Conservation (phyloP, 352 stramenopile genomes). For the Phytopythium delawarense region DNA sequence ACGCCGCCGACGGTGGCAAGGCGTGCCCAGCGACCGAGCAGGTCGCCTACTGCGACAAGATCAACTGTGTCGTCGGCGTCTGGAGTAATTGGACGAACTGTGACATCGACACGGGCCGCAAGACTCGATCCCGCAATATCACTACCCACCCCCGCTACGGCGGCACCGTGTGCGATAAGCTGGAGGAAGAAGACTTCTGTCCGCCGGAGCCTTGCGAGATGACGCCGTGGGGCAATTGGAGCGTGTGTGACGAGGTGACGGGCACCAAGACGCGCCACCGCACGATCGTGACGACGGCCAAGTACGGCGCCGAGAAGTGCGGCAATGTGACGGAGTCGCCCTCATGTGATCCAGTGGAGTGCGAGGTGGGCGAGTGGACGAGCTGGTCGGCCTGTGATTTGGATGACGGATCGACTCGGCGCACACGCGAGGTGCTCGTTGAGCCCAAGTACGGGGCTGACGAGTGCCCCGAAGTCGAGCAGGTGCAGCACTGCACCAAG, state of each 20-base stretch:
- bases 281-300: conserved; percentile 13
- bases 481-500: conserved; percentile 24
- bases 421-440: conserved; percentile 23
- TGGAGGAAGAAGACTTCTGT: conserved; percentile 33
- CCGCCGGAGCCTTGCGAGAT: conserved; percentile 32
- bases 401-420: conserved; percentile 16
- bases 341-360: conserved; percentile 30
- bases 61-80: conserved; percentile 37
- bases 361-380: conserved; percentile 30
- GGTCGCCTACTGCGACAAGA: conserved; percentile 31
- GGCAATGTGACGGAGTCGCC: conserved; percentile 16
- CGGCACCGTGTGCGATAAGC: conserved; percentile 19
- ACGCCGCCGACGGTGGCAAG: conserved; percentile 27
- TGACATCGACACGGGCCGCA: conserved; percentile 27
- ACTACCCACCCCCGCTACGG: conserved; percentile 25
- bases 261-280: conserved; percentile 27
- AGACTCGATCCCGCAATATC: conserved; percentile 26
- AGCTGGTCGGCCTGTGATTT: conserved; percentile 28
- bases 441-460: conserved; percentile 20
- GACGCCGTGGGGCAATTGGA: conserved; percentile 31
- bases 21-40: conserved; percentile 34
- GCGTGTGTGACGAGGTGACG: conserved; percentile 27
- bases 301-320: conserved; percentile 24
- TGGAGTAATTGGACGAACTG: conserved; percentile 35
- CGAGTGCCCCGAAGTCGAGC: conserved; percentile 15